Evolutionary conservation across 2,329 filamentous ascomycete species (phyloP), one percentile per base, ranked within the genome.

Genomic region (Proliferodiscus dingleyae): DNA sequence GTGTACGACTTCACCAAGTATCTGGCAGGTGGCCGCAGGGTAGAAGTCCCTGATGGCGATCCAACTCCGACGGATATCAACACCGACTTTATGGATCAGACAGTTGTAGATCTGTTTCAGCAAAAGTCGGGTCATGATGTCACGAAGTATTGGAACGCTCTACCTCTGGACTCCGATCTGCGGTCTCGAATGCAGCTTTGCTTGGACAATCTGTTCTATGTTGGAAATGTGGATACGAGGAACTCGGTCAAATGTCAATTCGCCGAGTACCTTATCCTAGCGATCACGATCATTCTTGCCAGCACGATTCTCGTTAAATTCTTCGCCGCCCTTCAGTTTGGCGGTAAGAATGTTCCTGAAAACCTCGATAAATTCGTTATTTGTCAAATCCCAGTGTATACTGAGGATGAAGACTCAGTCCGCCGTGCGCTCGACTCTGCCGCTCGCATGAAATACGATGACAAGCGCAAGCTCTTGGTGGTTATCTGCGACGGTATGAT

Each of bases 401-500:
- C 93, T 1, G 93, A 98, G 72, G 93, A 97, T 63, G 94, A 98
- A 66, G 94, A 98, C 1, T 97, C 91, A 28, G 76, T 98, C 21
- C 89, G 93, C 45, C 90, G 91, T 74, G 93, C 93, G 48, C 95
- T 98, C 59, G 93, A 98, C 66, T 98, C 93, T 0, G 87, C 89
- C 48, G 90, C 93, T 22, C 80, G 89, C 50, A 96, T 96, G 89
- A 83, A 83, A 56, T 98, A 98, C 63, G 93, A 98, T 61, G 91
- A 98, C 65, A 98, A 98, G 73, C 88, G 93, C 62, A 98, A 98
- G 73, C 77, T 98, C 10, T 74, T 98, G 21, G 81, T 95, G 55
- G 77, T 98, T 51, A 75, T 98, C 53, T 98, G 93, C 61, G 93
- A 98, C 62, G 93, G 93, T 69, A 97, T 98, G 91, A 98, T 98